Evolutionary conservation across 1,284 basidiomycete species (phyloP), one percentile per base, ranked within the genome.

Genomic region (Moniliella sp.): DNA sequence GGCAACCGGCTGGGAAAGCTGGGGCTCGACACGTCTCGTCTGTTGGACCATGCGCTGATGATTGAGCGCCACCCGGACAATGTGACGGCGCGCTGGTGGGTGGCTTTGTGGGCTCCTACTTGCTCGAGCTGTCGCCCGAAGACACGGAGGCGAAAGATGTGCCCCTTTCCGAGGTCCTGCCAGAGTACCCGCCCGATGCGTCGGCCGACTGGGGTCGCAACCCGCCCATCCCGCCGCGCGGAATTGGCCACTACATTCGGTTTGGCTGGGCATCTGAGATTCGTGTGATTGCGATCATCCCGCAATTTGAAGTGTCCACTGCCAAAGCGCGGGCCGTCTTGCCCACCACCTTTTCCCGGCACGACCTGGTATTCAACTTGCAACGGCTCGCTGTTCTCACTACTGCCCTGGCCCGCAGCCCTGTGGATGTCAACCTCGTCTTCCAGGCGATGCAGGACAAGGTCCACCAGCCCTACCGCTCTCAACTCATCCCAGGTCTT

Each of bases 361-460:
- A 80, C 61, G 91, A 99, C 61, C 62, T 97, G 46, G 86, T 91
- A 46, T 99, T 97, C 68, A 97, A 99, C 61, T 67, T 99, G 33
- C 91, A 99, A 63, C 72, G 91, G 16, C 67, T 99, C 9, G 91
- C 91, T 0, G 91, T 99, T n/a, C 69, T 99, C 35, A 97, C 91
- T 1, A 91, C 84, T 1, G 86, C 91, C 0, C 71, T 99, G 4
- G 77, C 75, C 0, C 75, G 78, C 54, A 74, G 74, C 9, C 88
- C 91, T 1, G 86, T 86, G 0, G 82, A 97, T 59, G 71, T 83
- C 0, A 75, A 76, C 26, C 72, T 99, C 15, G 94, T 97, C 45
- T 97, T 88, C 64, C 86, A 97, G 62, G 91, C 88, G 0, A 97
- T 97, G 91, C 93, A 94, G 61, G 91, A 99, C 65, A 74, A 78